phyloP scores from a whole-genome alignment of 345 rosid genomes.

The thale cress (Arabidopsis thaliana) region TAIR10.1 NC_003070.9:11758001-11758500 shows the following conservation, averaged over 20 bases:
- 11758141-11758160: not conserved
- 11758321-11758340: constrained; percentile 17
- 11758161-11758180: constrained; percentile 1
- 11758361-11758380: not conserved
- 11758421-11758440: constrained; percentile 73
- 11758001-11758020: constrained; percentile 56
- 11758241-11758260: constrained; percentile 12
- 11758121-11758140: not conserved
- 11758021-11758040: constrained; percentile 60
- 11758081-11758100: constrained; percentile 34
- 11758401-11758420: constrained; percentile 2
- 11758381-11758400: no score
- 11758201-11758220: constrained; percentile 12
- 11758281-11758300: constrained; percentile 10
- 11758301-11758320: constrained; percentile 32
- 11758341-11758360: not conserved
- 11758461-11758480: constrained; percentile 65
- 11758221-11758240: constrained; percentile 17
- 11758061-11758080: constrained; percentile 32
- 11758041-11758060: constrained; percentile 39
- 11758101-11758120: constrained; percentile 16
- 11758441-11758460: constrained; percentile 74
- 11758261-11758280: constrained; percentile 9
- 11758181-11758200: not conserved
- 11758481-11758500: constrained; percentile 66